Conservation (phyloP, 345 rosid genomes). For the Gossypium raimondii region DNA sequence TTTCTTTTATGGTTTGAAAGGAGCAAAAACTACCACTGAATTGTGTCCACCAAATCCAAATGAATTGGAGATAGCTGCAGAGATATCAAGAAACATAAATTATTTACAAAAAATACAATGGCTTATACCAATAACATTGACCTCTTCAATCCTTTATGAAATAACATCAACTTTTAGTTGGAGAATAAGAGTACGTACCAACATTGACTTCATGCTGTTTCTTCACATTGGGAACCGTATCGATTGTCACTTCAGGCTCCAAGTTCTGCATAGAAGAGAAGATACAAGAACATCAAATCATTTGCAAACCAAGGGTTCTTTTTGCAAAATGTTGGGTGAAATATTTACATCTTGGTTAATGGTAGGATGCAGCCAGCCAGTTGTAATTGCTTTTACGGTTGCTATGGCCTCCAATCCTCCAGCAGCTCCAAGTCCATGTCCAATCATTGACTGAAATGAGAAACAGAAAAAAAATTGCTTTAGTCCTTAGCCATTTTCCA, state of each 20-base stretch:
- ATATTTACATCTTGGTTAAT: conserved; percentile 59
- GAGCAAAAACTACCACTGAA: conserved; percentile 62
- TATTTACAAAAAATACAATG: too few relatives aligned
- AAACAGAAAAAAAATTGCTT: background rate
- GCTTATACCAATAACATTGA: too few relatives aligned
- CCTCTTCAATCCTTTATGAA: background rate
- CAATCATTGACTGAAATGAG: conserved; percentile 50
- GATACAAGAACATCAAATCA: background rate
- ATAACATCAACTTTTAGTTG: background rate
- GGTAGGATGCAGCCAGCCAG: conserved; percentile 72
- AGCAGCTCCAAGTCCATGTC: conserved; percentile 68
- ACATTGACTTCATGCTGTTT: conserved; percentile 52
- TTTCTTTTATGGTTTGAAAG: conserved; percentile 33
- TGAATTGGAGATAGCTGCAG: conserved; percentile 60
- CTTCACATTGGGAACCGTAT: conserved; percentile 60
- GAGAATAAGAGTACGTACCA: conserved; percentile 28
- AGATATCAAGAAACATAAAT: background rate
- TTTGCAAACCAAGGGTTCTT: background rate
- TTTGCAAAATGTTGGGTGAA: background rate
- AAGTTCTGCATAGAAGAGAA: conserved; percentile 33
- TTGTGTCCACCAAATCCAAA: conserved; percentile 69
- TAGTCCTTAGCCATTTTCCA: background rate
- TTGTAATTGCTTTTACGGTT: conserved; percentile 61
- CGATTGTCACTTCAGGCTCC: conserved; percentile 51
- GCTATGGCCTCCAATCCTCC: conserved; percentile 70